These are phyloP conservation scores for Aspergillus sp. DNA, from an alignment of 2,329 filamentous ascomycete species.

Conservation along the genomic window DNA sequence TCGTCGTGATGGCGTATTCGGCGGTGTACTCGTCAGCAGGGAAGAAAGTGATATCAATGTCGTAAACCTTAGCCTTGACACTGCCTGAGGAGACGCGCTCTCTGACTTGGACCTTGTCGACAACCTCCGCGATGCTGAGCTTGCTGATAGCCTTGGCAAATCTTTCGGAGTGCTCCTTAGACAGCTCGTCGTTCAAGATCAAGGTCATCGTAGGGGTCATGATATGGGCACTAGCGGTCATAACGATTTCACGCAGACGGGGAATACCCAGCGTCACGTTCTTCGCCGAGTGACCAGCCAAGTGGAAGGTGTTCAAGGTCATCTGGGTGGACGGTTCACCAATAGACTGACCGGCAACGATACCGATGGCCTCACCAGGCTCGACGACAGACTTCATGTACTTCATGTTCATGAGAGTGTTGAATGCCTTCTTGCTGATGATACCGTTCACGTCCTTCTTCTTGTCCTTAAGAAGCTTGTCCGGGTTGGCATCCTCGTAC, in stretches of 20 bases:
- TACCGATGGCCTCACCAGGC: conserved; percentile 93
- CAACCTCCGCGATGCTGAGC: conserved; percentile 77
- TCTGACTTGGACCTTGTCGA: conserved; percentile 77
- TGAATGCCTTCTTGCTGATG: conserved; percentile 70
- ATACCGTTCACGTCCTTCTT: conserved; percentile 50
- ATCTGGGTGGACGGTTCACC: conserved; percentile 98
- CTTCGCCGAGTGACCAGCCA: conserved; percentile 96
- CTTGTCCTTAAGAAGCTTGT: conserved; percentile 62
- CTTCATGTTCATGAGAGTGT: conserved; percentile 84
- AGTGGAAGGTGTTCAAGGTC: conserved; percentile 99
- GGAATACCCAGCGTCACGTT: conserved; percentile 99
- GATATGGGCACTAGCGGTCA: conserved; percentile 90
- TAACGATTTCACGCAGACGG: conserved; percentile 92
- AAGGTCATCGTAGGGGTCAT: conserved; percentile 79
- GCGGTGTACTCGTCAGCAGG: conserved; percentile 77
- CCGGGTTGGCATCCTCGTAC: conserved; percentile 77
- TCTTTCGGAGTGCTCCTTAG: conserved; percentile 66
- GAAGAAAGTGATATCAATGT: conserved; percentile 81
- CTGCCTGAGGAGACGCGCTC: conserved; percentile 76
- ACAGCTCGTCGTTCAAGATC: conserved; percentile 71
- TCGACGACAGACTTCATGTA: conserved; percentile 91
- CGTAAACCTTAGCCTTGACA: conserved; percentile 78
- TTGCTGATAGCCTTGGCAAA: conserved; percentile 93
- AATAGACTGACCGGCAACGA: conserved; percentile 93
- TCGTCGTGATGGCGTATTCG: conserved; percentile 78